Percentiles rank a stretch among this genome's conserved stretches.
Evolutionary conservation across 805 yeast species (phyloP).

Genomic region (Candida loeiensis): DNA sequence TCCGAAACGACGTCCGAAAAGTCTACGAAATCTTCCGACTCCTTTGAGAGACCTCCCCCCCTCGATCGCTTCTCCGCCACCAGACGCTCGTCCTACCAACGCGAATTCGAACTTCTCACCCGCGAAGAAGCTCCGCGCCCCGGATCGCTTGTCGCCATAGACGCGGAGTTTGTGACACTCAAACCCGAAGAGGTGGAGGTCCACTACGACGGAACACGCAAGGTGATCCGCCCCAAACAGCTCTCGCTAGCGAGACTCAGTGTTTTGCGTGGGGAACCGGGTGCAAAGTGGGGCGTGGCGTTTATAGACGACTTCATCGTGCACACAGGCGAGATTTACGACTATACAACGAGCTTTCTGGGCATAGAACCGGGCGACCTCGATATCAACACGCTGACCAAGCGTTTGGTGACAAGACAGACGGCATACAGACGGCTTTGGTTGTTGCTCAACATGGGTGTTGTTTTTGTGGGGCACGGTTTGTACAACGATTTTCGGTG

Average conservation of each 20-base stretch:
- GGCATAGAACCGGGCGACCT: constrained; percentile 95
- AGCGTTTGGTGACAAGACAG: constrained; percentile 72
- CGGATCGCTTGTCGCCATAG: constrained; percentile 84
- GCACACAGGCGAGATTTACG: constrained; percentile 66
- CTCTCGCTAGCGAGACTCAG: constrained; percentile 86
- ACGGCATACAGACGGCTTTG: constrained; percentile 86
- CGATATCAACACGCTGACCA: constrained; percentile 61
- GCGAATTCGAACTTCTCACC: constrained; percentile 68
- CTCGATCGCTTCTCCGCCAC: constrained; percentile 64
- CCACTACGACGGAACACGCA: constrained; percentile 64
- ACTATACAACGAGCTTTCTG: constrained; percentile 83
- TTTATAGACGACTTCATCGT: constrained; percentile 92
- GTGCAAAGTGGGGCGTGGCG: constrained; percentile 64
- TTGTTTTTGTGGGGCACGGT: constrained; percentile 94
- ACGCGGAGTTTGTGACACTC: constrained; percentile 90
- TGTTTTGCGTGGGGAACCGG: constrained; percentile 69
- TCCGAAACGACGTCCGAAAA: no score
- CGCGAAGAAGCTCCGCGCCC: constrained; percentile 65
- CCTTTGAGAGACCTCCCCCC: not conserved
- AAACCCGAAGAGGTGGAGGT: constrained; percentile 78
- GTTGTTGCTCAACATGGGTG: constrained; percentile 84
- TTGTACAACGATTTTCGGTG: constrained; percentile 87
- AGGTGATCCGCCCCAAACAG: constrained; percentile 68
- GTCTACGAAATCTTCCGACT: not conserved
- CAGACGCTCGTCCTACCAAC: constrained; percentile 51